These are phyloP conservation scores for Lumnitzera racemosa DNA, from an alignment of 345 rosid genomes.

Conservation along the genomic window DNA sequence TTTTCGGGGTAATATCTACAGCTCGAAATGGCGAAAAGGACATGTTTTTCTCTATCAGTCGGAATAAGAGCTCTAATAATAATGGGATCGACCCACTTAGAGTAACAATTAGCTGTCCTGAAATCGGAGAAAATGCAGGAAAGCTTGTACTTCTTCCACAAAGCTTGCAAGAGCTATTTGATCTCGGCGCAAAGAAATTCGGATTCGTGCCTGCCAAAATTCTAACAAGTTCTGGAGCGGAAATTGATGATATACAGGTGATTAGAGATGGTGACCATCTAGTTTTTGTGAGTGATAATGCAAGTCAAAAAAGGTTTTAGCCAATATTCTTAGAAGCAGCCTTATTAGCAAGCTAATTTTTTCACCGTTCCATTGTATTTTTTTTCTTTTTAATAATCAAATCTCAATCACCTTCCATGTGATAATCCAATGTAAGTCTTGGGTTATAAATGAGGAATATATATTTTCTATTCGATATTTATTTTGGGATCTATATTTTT, in stretches of 20 bases:
- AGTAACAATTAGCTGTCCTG: slow-evolving; percentile 28
- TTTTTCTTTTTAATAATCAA: too few species aligned
- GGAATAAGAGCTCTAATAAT: background rate
- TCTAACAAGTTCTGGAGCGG: slow-evolving; percentile 18
- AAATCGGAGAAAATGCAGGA: slow-evolving; percentile 17
- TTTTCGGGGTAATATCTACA: slow-evolving; percentile 65
- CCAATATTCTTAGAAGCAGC: too few species aligned
- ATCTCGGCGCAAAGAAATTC: slow-evolving; percentile 21
- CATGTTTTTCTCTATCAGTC: slow-evolving; percentile 16
- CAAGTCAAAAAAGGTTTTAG: background rate
- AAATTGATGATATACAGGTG: slow-evolving; percentile 29
- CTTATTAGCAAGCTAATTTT: too few species aligned
- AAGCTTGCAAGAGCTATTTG: slow-evolving; percentile 23
- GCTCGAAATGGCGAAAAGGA: slow-evolving; percentile 39
- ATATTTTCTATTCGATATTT: too few species aligned
- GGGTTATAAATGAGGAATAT: too few species aligned
- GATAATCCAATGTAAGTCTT: too few species aligned
- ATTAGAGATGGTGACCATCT: slow-evolving; percentile 35
- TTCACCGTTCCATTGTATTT: too few species aligned
- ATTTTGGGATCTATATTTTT: too few species aligned
- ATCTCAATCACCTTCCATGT: too few species aligned
- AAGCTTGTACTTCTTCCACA: slow-evolving; percentile 26
- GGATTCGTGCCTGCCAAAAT: slow-evolving; percentile 20
- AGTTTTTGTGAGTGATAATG: background rate
- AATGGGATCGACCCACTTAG: slow-evolving; percentile 6